Conservation (phyloP, 2,329 filamentous ascomycete genomes). For the Talaromyces albobiverticillius region DNA sequence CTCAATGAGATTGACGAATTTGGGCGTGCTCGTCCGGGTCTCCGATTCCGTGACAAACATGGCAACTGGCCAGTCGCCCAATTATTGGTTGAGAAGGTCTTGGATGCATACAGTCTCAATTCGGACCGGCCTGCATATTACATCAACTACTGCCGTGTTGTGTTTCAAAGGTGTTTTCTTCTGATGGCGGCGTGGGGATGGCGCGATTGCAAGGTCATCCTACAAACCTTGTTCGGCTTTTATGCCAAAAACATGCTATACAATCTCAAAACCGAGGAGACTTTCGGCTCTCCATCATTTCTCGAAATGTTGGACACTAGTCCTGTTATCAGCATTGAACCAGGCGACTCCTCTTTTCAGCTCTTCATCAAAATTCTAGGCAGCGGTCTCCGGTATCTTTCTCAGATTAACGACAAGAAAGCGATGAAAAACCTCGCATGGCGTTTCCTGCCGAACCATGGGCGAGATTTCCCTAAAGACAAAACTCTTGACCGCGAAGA, state of each 20-base stretch:
- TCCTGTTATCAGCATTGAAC: slow-evolving; percentile 43
- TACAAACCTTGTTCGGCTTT: slow-evolving; percentile 58
- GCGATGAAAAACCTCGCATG: slow-evolving; percentile 57
- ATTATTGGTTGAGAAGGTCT: slow-evolving; percentile 44
- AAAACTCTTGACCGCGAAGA: slow-evolving; percentile 51
- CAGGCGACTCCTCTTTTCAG: slow-evolving; percentile 56
- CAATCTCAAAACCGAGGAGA: slow-evolving; percentile 52
- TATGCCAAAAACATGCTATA: slow-evolving; percentile 54
- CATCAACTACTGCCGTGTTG: slow-evolving; percentile 54
- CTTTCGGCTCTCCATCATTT: slow-evolving; percentile 52
- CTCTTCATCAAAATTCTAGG: slow-evolving; percentile 58
- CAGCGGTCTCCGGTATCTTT: slow-evolving; percentile 49
- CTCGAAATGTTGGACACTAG: slow-evolving; percentile 49
- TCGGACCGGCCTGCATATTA: slow-evolving; percentile 42
- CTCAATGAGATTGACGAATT: slow-evolving; percentile 50
- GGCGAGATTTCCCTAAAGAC: slow-evolving; percentile 59
- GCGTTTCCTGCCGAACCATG: slow-evolving; percentile 60
- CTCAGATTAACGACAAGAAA: slow-evolving; percentile 47
- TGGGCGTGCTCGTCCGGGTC: slow-evolving; percentile 46
- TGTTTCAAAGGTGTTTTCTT: slow-evolving; percentile 52
- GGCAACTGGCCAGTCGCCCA: slow-evolving; percentile 53
- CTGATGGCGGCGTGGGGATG: slow-evolving; percentile 57
- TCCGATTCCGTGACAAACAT: slow-evolving; percentile 35
- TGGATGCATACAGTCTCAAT: slow-evolving; percentile 47
- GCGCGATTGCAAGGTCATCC: slow-evolving; percentile 53